Evolutionary conservation across 2,329 filamentous ascomycete genomes (phyloP).

Genomic region (Exophiala sp.): DNA sequence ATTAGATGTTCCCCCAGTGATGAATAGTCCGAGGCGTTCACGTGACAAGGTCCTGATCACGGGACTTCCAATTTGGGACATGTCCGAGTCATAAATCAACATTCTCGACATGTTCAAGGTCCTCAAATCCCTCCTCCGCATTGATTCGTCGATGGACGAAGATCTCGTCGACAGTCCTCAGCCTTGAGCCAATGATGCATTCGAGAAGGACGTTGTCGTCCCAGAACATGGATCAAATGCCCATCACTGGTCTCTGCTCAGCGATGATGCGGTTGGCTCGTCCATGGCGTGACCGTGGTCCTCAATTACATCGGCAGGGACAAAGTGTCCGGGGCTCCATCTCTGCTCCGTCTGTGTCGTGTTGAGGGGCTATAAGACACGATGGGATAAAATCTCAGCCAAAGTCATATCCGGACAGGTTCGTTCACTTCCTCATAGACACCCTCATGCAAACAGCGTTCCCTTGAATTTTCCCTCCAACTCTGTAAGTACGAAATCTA

Average conservation of each 20-base stretch:
- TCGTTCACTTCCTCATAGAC: no score
- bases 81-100: no score
- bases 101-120: constrained; percentile 10
- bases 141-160: constrained; percentile 4
- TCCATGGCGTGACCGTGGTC: constrained; percentile 1
- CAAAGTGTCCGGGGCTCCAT: no score
- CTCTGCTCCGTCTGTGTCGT: no score
- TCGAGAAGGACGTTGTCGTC: not conserved
- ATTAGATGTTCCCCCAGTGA: no score
- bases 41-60: not conserved
- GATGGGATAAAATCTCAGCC: no score
- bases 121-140: constrained; percentile 6
- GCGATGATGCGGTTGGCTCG: not conserved
- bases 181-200: constrained; percentile 2
- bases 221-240: not conserved
- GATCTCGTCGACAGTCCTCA: not conserved
- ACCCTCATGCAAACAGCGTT: no score
- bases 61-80: not conserved
- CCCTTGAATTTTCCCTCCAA: no score
- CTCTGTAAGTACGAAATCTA: not conserved
- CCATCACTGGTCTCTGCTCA: not conserved
- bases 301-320: constrained; percentile 4
- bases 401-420: no score
- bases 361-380: no score
- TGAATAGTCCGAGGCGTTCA: not conserved